Evolutionary conservation across 257 asterid genomes (phyloP), one percentile per base, ranked within the genome.

Genomic region (Nicotiana otophora): DNA sequence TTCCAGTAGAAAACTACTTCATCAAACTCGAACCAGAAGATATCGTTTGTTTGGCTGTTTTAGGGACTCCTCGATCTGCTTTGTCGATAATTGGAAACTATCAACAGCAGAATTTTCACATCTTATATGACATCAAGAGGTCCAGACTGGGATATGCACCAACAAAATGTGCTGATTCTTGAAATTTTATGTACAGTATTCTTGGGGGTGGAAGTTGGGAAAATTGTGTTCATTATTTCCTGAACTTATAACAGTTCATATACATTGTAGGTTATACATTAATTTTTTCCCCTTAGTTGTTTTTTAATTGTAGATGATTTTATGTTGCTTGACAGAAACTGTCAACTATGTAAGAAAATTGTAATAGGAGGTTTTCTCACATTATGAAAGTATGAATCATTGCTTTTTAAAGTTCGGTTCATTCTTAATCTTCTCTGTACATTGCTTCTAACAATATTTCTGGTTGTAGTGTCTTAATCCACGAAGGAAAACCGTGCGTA

Each of bases 41-140:
- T 15, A 88, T 96, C 12, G 87, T 91, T n/a, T 96, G 99, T 58
- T 84, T 96, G 87, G 99, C 98, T 2, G 91, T 96, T 10, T 30
- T 96, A 74, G 99, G 98, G 53, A 94, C 97, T 42, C 93, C 97
- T 8, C 84, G 85, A 1, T 87, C 95, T 17, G 89, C 89, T n/a
- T 42, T 96, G n/a, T 94, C 99, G 1, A 96, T 96, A 16, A 91
- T 96, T 23, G 99, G 99, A 5, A 96, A 96, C 54, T 94, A 94
- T 23, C 99, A 96, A 64, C 99, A 96, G 87, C 99, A 96, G 88
- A 94, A 96, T 82, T 96, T 96, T 58, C 98, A 93, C 28, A 88
- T 96, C 26, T 26, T 92, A 81, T 96, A 94, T 74, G 99, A 96
- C 66, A 89, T 92, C 0, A 91, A 89, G 69, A 79, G 82, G 66